Base-by-base conservation (phyloP, 1,284 basidiomycete species). In the Ceratobasidium sp. region DNA sequence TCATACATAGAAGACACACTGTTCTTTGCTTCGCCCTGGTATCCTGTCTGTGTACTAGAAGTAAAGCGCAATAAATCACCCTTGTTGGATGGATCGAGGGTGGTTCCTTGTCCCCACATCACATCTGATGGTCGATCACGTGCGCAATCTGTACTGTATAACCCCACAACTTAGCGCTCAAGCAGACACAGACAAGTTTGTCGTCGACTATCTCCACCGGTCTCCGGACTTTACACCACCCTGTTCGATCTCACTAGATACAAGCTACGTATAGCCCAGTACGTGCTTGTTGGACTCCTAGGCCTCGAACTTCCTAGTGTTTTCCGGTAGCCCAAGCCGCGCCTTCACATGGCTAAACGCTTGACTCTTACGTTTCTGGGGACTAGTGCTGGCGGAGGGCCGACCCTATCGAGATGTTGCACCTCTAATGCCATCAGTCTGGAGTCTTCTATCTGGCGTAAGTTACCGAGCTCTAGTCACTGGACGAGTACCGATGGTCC, bases 321-420 rank as follows among this genome's bases (percentile, higher is more conserved):
- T 50, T 23, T 48, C 26, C 50, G 44, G n/a, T 20, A 6, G 23
- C 26, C 46, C 46, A 67, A 50, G 10, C 12, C 33, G 38, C 3
- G 26, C 38, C 54, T 23, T 40, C 40, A 44, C 44, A 90, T 86
- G 46, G 93, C 89, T 80, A 91, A 90, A 76, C 93, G 90, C 80
- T 90, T 87, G 15, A 91, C 92, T 89, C 52, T 87, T 40, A 91
- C 90, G n/a, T 94, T 94, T 82, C 85, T 94, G 3, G 93, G 93
- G 10, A 94, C 93, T 0, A 91, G 89, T 33, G 91, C 90, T 50
- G 93, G 93, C 17, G 92, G 93, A 12, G 93, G 93, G 0, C 93
- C 93, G 2, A 88, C 89, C 1, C 86, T 89, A 59, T 87, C 90
- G 17, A 88, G 93, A 69, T 92, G 92, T 78, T 93, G 93, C 84